These are phyloP conservation scores for Penicillium chermesinum DNA, from an alignment of 495 filamentous ascomycete species.

Conservation along the genomic window DNA sequence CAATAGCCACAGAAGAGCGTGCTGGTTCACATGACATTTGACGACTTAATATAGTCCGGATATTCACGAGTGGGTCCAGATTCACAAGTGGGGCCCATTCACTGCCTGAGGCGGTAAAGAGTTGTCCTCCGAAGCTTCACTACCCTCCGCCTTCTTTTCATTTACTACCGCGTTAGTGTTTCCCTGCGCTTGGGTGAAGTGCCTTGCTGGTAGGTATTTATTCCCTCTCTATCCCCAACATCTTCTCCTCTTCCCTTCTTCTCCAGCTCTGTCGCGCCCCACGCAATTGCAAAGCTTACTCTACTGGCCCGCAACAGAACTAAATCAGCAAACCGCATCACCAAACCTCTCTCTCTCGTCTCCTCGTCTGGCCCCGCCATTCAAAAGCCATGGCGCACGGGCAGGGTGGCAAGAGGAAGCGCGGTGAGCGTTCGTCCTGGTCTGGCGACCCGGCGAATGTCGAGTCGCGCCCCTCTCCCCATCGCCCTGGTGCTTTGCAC, in stretches of 20 bases:
- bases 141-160: conserved; percentile 17
- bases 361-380: conserved; percentile 21
- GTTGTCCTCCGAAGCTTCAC: conserved; percentile 13
- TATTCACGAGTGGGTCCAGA: too few species aligned
- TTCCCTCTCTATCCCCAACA: not conserved
- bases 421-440: conserved; percentile 45
- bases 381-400: conserved; percentile 46
- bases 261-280: conserved; percentile 10
- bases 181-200: conserved; percentile 3
- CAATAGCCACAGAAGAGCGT: too few species aligned
- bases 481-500: conserved; percentile 55
- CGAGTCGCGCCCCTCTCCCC: conserved; percentile 57
- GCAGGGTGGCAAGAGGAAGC: conserved; percentile 54
- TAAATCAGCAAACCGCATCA: conserved; percentile 36
- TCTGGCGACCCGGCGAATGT: conserved; percentile 45
- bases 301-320: conserved; percentile 12
- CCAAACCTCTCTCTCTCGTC: conserved; percentile 24
- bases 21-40: too few species aligned
- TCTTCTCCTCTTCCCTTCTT: conserved; percentile 7
- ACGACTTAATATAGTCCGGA: too few species aligned
- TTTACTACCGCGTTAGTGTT: conserved; percentile 10
- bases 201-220: conserved; percentile 14
- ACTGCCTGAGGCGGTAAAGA: not conserved
- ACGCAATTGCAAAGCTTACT: not conserved
- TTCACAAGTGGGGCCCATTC: too few species aligned